Evolutionary conservation across 2,329 filamentous ascomycete genomes (phyloP), one percentile per base, ranked within the genome.

Genomic region (Talaromyces sp.): DNA sequence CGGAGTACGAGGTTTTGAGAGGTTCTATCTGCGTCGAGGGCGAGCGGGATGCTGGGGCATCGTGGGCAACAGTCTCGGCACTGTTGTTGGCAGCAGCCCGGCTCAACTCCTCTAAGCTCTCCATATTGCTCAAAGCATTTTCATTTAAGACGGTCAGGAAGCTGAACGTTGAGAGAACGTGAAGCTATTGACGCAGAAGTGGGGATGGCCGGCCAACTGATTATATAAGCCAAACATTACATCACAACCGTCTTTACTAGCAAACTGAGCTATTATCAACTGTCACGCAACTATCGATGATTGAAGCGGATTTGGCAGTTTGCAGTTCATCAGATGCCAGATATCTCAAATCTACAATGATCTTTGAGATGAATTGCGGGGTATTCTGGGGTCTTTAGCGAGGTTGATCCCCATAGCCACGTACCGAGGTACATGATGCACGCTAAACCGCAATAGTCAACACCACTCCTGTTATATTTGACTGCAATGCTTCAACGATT

Each of bases 21-120:
- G 55, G 53, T 30, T 63, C 61, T 25, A 54, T 30, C 10, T 53
- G 54, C 33, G 57, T 49, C 51, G 66, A 67, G 51, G 67, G 60
- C 22, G 65, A 58, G 57, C 60, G 62, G 9, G 70, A 68, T 27
- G 66, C 65, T 55, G 62, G 62, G 15, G 67, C 63, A 49, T 68
- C 66, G 13, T 65, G 59, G 59, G 62, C 61, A 58, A 65, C 60
- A 33, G 65, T 63, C 39, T 69, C 70, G 33, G 70, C 66, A 30
- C 62, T 60, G 28, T 63, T 54, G 44, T 72, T 72, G 52, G 65
- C 60, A 33, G 58, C 52, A 32, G 70, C 65, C 6, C 69, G 70
- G 56, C 71, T 63, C 53, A 72, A 71, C 60, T 76, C 72, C 61
- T 76, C 73, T 36, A 76, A 73, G 66, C 75, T 77, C 68, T 77